Base-by-base conservation (phyloP, 106 monocot genomes). In the Acorus gramineus region DNA sequence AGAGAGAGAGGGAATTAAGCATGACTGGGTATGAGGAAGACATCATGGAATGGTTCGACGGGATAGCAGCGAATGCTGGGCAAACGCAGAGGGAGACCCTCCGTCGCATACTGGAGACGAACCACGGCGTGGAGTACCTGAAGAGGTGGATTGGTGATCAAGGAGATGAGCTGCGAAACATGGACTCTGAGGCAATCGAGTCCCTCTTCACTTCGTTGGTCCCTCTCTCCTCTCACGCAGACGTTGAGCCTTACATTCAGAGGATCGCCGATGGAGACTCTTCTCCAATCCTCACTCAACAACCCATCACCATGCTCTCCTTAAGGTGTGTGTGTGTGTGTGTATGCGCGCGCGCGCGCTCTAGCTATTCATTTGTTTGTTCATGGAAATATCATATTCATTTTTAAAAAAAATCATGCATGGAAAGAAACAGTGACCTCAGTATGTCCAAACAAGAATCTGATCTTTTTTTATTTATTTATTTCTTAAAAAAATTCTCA, bases 241-340 rank as follows among this genome's bases (percentile, higher is more conserved):
- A 85, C 56, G 46, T 81, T 3, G 81, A 79, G n/a, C 77, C 82
- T 10, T 82, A 73, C 52, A 74, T 86, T 14, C 82, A 79, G 67
- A 69, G 86, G 14, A 79, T 86, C n/a, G 76, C 76, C 4, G 71
- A 79, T 11, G 85, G 85, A 8, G 81, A 82, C 44, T 10, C 59
- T 43, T 73, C 76, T 4, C 73, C 70, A 4, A 4, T 85, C 46
- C 70, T 85, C 53, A 85, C 80, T n/a, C 47, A 50, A 6, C 52
- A 74, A 1, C 77, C 77, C 55, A 78, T 85, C 70, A 74, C 80
- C 74, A 65, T 71, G 50, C 73, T 85, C 54, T 80, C 85, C 14
- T 80, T 80, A 49, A 83, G 83, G 83, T 80, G 14, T 10, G 13
- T 58, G 14, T 10, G n/a, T 58, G 11, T 7, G 11, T 11, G 57